Conservation (phyloP, 352 stramenopile genomes). For the Globisporangium middletonii region DNA sequence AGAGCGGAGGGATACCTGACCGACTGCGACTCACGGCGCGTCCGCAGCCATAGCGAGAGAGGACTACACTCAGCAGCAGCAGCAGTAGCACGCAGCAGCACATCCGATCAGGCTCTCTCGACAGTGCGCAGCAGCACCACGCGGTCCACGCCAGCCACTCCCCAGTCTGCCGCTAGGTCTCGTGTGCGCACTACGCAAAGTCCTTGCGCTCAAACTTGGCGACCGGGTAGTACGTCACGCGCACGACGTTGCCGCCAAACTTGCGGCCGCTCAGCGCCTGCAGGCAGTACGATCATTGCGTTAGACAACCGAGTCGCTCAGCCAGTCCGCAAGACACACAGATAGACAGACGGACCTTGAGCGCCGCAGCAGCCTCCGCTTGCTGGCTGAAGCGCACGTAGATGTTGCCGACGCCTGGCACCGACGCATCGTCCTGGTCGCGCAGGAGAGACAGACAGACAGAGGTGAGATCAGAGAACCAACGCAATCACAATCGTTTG, state of each 20-base stretch:
- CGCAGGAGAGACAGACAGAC: not conserved
- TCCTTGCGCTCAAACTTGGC: slow-evolving; percentile 68
- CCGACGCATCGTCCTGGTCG: slow-evolving; percentile 45
- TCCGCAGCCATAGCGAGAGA: too few species aligned
- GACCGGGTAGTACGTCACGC: slow-evolving; percentile 71
- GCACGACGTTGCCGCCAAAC: slow-evolving; percentile 82
- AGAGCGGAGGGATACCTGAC: too few species aligned
- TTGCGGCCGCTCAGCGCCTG: slow-evolving; percentile 81
- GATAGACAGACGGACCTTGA: slow-evolving; percentile 45
- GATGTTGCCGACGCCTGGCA: slow-evolving; percentile 68
- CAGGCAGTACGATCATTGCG: not conserved
- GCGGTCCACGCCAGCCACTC: not conserved
- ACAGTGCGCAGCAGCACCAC: not conserved
- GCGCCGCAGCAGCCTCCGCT: slow-evolving; percentile 45
- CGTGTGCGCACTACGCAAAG: slow-evolving; percentile 30
- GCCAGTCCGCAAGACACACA: not conserved
- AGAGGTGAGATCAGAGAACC: not conserved
- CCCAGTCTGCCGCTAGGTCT: not conserved
- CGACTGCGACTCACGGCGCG: too few species aligned
- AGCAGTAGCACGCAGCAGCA: slow-evolving; percentile 5
- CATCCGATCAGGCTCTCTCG: slow-evolving; percentile 6
- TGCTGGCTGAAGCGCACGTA: slow-evolving; percentile 72
- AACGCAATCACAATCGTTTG: too few species aligned
- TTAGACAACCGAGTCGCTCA: not conserved
- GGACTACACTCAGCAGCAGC: too few species aligned